phyloP scores from a whole-genome alignment of 2,329 filamentous ascomycete species.

The Curvularia eragrostidis region DNA sequence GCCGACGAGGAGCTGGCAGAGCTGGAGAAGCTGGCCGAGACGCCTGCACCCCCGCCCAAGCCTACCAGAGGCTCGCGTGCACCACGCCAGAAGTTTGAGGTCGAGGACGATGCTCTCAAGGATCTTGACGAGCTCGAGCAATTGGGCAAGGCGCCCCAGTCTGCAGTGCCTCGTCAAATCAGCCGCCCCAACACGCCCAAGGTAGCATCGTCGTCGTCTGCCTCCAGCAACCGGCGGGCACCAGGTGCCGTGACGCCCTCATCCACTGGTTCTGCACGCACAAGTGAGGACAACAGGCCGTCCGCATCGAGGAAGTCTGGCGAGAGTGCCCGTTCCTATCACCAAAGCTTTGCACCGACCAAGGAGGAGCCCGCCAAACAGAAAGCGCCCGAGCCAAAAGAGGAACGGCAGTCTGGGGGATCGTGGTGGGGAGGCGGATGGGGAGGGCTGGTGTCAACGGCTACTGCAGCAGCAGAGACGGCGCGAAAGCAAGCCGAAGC shows the following conservation, averaged over 20 bases:
- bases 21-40: constrained; percentile 47
- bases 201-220: constrained; percentile 57
- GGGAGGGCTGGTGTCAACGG: constrained; percentile 84
- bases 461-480: constrained; percentile 78
- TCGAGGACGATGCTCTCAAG: constrained; percentile 77
- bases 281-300: constrained; percentile 71
- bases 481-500: constrained; percentile 92
- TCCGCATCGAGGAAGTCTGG: constrained; percentile 70
- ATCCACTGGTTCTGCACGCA: constrained; percentile 50
- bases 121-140: constrained; percentile 79
- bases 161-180: constrained; percentile 65
- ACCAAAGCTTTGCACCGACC: constrained; percentile 73
- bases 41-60: constrained; percentile 43
- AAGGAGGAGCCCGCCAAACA: constrained; percentile 51
- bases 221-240: constrained; percentile 48
- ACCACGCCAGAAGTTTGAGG: constrained; percentile 49
- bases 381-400: constrained; percentile 60
- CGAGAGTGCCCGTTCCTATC: constrained; percentile 75
- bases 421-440: constrained; percentile 71
- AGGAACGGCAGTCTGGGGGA: constrained; percentile 49
- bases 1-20: constrained; percentile 58
- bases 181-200: constrained; percentile 82
- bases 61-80: constrained; percentile 56
- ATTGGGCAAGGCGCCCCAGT: constrained; percentile 57
- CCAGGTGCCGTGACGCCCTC: constrained; percentile 47